Evolutionary conservation across 805 yeast species (phyloP), one percentile per base, ranked within the genome.

Genomic region (Barnettozyma sp.): DNA sequence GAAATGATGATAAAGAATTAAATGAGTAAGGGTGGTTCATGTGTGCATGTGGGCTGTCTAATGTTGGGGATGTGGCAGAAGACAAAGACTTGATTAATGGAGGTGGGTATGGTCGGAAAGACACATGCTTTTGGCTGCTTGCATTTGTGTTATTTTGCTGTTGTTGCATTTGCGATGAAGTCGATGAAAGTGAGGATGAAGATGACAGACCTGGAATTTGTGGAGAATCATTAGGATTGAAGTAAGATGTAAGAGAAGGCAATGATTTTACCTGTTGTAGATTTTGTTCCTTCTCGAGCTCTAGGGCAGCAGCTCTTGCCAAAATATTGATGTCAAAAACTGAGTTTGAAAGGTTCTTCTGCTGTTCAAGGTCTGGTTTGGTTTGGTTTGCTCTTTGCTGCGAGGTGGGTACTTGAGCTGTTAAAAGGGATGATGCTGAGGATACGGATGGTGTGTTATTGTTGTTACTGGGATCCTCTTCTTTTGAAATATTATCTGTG

Each of bases 1-100:
- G 82, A 36, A 78, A 54, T 4, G 82, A 68, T 0, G 73, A 62
- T 16, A 70, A 46, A 1, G 70, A 65, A 41, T 56, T 62, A 14
- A 65, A 41, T 19, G 62, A 54, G 17, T 49, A 55, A 30, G 52
- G 55, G 30, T 49, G 53, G 11, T 16, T 18, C 15, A 22, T 17
- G 20, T 39, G 45, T 16, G 44, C 23, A 23, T 52, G 50, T 3
- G 49, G 40, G 30, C 39, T 44, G 32, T 38, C 43, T 4, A 41
- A 25, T 9, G 49, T 41, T 28, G 54, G 45, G 2, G 51, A 40
- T 12, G 52, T 40, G 12, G 45, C 21, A 8, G 44, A 33, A 7
- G 50, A 48, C 13, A 44, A 36, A 7, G 44, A 41, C 25, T 32
- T 42, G 12, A 12, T 19, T 18, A 36, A 35, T 33, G 42, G 45